Percentiles rank a stretch among this genome's conserved stretches.
Conservation (phyloP, 495 filamentous ascomycete genomes). For the Aspergillus asperescens region DNA sequence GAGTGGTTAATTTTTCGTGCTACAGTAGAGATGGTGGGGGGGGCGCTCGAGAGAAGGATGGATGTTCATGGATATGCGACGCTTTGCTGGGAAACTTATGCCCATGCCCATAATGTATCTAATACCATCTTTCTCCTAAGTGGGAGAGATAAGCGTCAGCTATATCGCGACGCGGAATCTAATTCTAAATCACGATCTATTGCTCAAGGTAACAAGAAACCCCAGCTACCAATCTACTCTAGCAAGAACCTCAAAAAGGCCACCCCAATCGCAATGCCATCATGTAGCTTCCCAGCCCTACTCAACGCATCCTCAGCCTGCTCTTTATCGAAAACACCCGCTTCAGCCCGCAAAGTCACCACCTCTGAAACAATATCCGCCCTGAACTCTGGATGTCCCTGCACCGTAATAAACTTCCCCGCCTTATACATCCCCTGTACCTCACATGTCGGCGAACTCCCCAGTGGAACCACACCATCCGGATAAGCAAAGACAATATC, state of each 20-base stretch:
- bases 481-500: constrained; percentile 71
- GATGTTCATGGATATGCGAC: background rate
- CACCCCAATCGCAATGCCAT: constrained; percentile 64
- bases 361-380: constrained; percentile 68
- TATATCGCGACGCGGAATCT: background rate
- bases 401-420: constrained; percentile 65
- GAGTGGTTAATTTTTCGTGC: background rate
- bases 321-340: constrained; percentile 62
- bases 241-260: constrained; percentile 72
- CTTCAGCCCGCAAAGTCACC: constrained; percentile 51
- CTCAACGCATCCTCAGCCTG: constrained; percentile 59
- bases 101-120: background rate
- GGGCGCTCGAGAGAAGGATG: background rate
- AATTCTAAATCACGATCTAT: background rate
- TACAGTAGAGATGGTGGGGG: background rate
- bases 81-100: background rate
- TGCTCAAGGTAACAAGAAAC: background rate
- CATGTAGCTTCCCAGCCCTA: constrained; percentile 61
- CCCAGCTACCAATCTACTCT: constrained; percentile 1
- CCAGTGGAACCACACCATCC: constrained; percentile 54
- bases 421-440: constrained; percentile 79
- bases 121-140: background rate
- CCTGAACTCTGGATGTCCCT: constrained; percentile 90
- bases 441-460: constrained; percentile 58
- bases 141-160: background rate